Evolutionary conservation across 257 asterid genomes (phyloP).

Genomic region (Ilex asprella): DNA sequence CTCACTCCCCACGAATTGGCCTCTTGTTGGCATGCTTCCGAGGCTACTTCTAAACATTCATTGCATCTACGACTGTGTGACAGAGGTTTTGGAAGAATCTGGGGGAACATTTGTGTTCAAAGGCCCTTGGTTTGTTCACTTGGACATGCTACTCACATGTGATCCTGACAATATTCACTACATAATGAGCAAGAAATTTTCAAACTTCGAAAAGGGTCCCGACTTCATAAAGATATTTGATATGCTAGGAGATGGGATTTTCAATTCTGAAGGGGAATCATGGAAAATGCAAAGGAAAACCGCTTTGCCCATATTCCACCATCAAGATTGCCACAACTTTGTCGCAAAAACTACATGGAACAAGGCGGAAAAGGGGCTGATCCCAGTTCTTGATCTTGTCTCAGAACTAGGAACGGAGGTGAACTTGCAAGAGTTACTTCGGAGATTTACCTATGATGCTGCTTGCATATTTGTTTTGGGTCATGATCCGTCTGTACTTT

Average conservation of each 20-base stretch:
- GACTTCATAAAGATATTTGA: conserved; percentile 41
- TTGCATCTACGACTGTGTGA: conserved; percentile 31
- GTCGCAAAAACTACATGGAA: conserved; percentile 12
- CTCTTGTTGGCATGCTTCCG: conserved; percentile 44
- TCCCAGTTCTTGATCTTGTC: conserved; percentile 34
- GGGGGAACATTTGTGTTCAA: conserved; percentile 34
- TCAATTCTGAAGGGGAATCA: conserved; percentile 26
- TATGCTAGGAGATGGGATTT: conserved; percentile 40
- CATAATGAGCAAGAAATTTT: conserved; percentile 39
- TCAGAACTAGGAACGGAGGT: neutral
- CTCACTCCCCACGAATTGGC: conserved; percentile 34
- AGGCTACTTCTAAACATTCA: conserved; percentile 18
- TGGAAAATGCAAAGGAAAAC: conserved; percentile 46
- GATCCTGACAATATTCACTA: conserved; percentile 46
- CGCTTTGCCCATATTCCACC: conserved; percentile 21
- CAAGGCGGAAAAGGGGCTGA: conserved; percentile 19
- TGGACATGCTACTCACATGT: conserved; percentile 31
- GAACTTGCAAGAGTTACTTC: conserved; percentile 35
- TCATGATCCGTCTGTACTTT: conserved; percentile 23
- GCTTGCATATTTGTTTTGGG: conserved; percentile 39
- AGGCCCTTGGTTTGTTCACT: conserved; percentile 31
- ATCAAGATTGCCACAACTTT: conserved; percentile 15
- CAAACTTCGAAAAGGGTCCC: conserved; percentile 43
- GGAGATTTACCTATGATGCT: conserved; percentile 43
- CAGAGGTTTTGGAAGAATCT: conserved; percentile 8